Evolutionary conservation across 2,329 filamentous ascomycete genomes (phyloP), one percentile per base, ranked within the genome.

Genomic region (Penicillium sp.): DNA sequence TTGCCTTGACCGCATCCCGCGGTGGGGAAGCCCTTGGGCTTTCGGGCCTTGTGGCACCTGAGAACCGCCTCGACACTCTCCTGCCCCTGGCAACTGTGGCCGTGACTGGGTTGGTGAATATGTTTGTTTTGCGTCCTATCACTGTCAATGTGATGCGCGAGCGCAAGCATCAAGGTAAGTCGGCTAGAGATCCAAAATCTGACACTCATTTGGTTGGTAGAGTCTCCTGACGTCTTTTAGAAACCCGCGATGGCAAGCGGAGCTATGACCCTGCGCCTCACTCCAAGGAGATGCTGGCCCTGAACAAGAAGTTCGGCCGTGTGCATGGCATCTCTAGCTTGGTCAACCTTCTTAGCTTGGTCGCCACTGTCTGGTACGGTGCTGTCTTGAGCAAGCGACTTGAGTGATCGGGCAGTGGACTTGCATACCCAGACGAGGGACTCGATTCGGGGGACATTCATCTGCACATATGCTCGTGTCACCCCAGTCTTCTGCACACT

Each of bases 181-280:
- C 18, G 18, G 5, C 24, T 8, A 8, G 24, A 6, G 24, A 5
- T 27, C 24, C 3, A 27, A 27, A 18, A 18, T 18, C 18, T 18
- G 18, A 18, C 18, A 27, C 24, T 8, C 24, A 34, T n/a, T 54
- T n/a, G 39, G 21, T 51, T 5, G n/a, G 7, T 7, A 18, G 22
- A 22, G 22, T 49, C 7, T 13, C 6, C 57, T 62, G 40, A 62
- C 42, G 45, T n/a, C n/a, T 43, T 14, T 5, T 39, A 82, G 92
- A 93, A 80, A 91, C 88, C 58, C 86, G 88, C 66, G 93, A 97
- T 70, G 91, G 91, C 51, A 97, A 96, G 82, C 90, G 89, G 71
- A 90, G 87, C 73, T 90, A 89, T 67, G 91, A 96, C 60, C 78
- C 84, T 49, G 83, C 86, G 1, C 90, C 91, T 38, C 90, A 96